Evolutionary conservation across 108 stramenopile genomes (phyloP).

Genomic region (Cylindrotheca closterium): DNA sequence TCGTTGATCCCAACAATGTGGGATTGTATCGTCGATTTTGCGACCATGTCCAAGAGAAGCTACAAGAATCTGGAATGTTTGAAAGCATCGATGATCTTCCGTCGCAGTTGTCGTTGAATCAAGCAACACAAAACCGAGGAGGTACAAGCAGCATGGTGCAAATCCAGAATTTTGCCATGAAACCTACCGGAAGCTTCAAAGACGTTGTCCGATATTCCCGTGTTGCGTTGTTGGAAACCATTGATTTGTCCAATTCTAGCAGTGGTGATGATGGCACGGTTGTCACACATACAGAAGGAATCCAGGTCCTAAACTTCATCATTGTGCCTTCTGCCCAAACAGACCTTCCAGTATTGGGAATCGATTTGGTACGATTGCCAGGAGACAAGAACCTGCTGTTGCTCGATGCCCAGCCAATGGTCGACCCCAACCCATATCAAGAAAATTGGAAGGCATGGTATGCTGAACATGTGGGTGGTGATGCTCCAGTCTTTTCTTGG

Average conservation of each 20-base stretch:
- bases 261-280: background rate
- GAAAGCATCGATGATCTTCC: constrained; percentile 14
- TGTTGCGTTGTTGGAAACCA: constrained; percentile 69
- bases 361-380: constrained; percentile 79
- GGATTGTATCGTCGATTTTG: constrained; percentile 57
- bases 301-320: constrained; percentile 83
- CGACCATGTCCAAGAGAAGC: constrained; percentile 48
- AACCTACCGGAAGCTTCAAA: background rate
- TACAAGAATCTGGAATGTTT: constrained; percentile 25
- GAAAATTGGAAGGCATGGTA: constrained; percentile 39
- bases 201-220: constrained; percentile 37
- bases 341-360: constrained; percentile 68
- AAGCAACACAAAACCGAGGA: constrained; percentile 49
- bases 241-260: constrained; percentile 8
- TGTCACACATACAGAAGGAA: constrained; percentile 39
- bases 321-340: constrained; percentile 50
- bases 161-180: constrained; percentile 33
- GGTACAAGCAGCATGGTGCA: constrained; percentile 27
- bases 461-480: constrained; percentile 31
- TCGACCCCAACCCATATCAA: constrained; percentile 32
- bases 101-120: constrained; percentile 28
- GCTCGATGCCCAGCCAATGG: constrained; percentile 73
- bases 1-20: background rate
- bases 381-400: constrained; percentile 67
- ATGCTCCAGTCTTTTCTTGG: constrained; percentile 49